Base-by-base conservation (phyloP, 1,139 yeast genomes). In the Saccharomycopsis phalli region DNA sequence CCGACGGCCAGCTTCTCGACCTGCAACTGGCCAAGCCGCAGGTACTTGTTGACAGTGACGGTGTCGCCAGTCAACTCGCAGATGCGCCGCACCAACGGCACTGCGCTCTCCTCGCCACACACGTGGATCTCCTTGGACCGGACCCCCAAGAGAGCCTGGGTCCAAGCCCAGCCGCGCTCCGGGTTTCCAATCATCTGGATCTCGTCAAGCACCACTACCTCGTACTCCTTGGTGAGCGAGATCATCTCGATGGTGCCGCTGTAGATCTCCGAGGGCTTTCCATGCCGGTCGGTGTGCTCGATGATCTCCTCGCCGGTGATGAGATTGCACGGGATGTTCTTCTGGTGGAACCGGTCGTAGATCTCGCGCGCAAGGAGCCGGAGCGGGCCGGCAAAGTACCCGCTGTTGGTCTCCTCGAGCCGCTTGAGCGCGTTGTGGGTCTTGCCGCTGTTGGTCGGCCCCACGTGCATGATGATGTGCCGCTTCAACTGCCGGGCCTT, bases 371-470 rank as follows among this genome's bases (percentile, higher is more conserved):
- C 98, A 41, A 91, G 65, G 43, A 91, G 66, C 46, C 99, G 66
- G 38, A 91, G 63, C 0, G 99, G 99, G 0, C 98, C 98, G 0
- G 97, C 97, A 58, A 81, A 91, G 51, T 82, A 83, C 0, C 98
- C 98, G n/a, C 79, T 69, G 31, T 73, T 67, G 7, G 88, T 76
- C n/a, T 60, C 53, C 49, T 76, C 76, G 34, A 91, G 65, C 41
- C 76, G 69, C 52, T 81, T 69, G 34, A 91, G 62, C 0, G 97
- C 95, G 37, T 74, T 71, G 55, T 83, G 82, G 0, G 98, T 91
- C 54, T 91, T 91, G n/a, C 99, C 99, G 51, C 93, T 79, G 57
- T 91, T 91, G 0, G 99, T 91, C 0, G 99, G 98, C 0, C 99
- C 99, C 16, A 91, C 86, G 57, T 91, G 99, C 76, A 93, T 72